Base-by-base conservation (phyloP, 1,139 yeast genomes). In the Protomyces inouyei region DNA sequence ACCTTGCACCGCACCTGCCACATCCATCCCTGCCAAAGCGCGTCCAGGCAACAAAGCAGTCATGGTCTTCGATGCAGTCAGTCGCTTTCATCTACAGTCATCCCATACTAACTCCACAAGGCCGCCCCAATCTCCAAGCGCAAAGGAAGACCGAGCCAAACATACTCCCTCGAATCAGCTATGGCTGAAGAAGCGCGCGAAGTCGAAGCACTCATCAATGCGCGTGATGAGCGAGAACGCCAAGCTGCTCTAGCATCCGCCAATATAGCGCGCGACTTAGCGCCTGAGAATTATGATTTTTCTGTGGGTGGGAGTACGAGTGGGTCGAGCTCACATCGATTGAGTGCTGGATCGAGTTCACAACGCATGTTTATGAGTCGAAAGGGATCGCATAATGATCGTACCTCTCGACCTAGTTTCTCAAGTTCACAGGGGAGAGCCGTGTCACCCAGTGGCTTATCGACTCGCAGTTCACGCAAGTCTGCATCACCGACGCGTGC, bases 141-240 rank as follows among this genome's bases (percentile, higher is more conserved):
- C 51, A 59, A 59, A 43, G 63, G 63, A 12, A 57, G 46, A 10
- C 63, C 52, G n/a, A 28, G 18, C 8, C 43, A 21, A n/a, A 40
- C 38, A 5, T 37, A 48, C 12, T 59, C 63, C 18, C 53, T 59
- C 36, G 63, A 59, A 21, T 40, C 63, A 10, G 63, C 63, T 46
- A 59, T 59, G 63, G 63, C 63, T 12, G 63, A 59, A 28, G 63
- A 59, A 36, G 63, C 63, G 45, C 56, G 63, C 16, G 63, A 59
- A 28, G 63, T 59, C 52, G 63, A 52, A 35, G 63, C 63, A 12
- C 63, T 59, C 46, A 59, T 59, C 35, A 55, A 51, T 28, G 63
- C 63, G 12, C 63, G 63, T 12, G 32, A 40, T 21, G 63, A 55
- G 3, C 53, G 57, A 38, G 21, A 48, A 8, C 57, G 57, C 0